Evolutionary conservation across 768 basidiomycete genomes (phyloP), one percentile per base, ranked within the genome.

Genomic region (Paxillus involutus): DNA sequence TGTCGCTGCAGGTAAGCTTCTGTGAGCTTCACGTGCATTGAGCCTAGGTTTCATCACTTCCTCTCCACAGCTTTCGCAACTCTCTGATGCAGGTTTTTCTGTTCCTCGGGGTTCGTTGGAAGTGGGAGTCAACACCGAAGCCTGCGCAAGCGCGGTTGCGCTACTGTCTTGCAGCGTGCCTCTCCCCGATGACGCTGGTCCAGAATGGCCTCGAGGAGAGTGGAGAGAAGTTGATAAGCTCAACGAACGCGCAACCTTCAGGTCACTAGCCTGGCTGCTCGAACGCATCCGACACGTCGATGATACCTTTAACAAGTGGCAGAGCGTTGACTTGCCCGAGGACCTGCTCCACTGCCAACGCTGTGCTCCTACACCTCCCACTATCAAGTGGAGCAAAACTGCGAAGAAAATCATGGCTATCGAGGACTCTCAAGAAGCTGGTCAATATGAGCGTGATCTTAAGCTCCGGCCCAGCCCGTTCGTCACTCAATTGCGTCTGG

Each of bases 161-260:
- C 73, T 98, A 5, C 78, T 98, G 19, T 80, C 86, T 43, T 94
- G 91, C 64, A 77, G 72, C 2, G 88, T 94, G 39, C 83, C 88
- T 36, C 80, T 96, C 48, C 76, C 76, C 13, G 79, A 80, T 12
- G 81, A 89, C 63, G 87, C 85, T 13, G 87, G 87, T 29, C 64
- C 81, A 1, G 88, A 93, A 62, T 98, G 95, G 95, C 83, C 88
- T 6, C 76, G 75, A 30, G 83, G 80, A 12, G 56, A 63, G 6
- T 97, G 91, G 92, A 74, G 71, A 40, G 89, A 93, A 61, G 83
- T 98, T 42, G 92, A 96, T 68, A 88, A 90, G 60, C 76, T 92
- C 9, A 88, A 95, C 60, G 91, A 96, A 64, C 85, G 94, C 4
- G 75, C 80, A 11, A 87, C 85, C 1, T 96, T 94, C 77, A 83